These are phyloP conservation scores for Ceriops zippeliana DNA, from an alignment of 345 rosid species.

Conservation along the genomic window DNA sequence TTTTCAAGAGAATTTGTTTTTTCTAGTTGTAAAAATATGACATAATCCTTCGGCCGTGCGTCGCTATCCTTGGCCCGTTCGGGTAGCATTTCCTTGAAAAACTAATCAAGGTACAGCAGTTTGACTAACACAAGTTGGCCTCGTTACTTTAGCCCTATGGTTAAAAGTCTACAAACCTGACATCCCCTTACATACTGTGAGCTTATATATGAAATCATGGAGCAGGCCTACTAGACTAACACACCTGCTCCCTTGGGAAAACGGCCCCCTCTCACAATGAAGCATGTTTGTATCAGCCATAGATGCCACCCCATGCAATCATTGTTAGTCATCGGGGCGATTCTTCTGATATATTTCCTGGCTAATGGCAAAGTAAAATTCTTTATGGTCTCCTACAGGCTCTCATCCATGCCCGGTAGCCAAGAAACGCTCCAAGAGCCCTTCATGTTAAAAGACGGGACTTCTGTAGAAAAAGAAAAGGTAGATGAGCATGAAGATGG, in stretches of 20 bases:
- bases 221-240: neutral
- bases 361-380: neutral
- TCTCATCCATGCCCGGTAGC: neutral
- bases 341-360: neutral
- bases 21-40: too few relatives aligned
- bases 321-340: neutral
- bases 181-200: too few relatives aligned
- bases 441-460: neutral
- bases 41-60: too few relatives aligned
- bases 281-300: neutral
- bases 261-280: neutral
- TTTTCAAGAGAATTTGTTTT: too few relatives aligned
- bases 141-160: too few relatives aligned
- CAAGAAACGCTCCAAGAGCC: neutral
- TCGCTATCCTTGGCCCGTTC: too few relatives aligned
- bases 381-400: neutral
- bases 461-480: neutral
- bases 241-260: neutral
- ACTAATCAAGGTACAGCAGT: too few relatives aligned
- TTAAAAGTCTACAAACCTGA: too few relatives aligned
- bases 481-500: slow-evolving; percentile 3
- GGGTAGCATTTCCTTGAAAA: too few relatives aligned
- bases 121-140: too few relatives aligned
- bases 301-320: slow-evolving; percentile 3
- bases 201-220: neutral